Base-by-base conservation (phyloP, 306 rosid genomes). In the Vigna trinervia region DNA sequence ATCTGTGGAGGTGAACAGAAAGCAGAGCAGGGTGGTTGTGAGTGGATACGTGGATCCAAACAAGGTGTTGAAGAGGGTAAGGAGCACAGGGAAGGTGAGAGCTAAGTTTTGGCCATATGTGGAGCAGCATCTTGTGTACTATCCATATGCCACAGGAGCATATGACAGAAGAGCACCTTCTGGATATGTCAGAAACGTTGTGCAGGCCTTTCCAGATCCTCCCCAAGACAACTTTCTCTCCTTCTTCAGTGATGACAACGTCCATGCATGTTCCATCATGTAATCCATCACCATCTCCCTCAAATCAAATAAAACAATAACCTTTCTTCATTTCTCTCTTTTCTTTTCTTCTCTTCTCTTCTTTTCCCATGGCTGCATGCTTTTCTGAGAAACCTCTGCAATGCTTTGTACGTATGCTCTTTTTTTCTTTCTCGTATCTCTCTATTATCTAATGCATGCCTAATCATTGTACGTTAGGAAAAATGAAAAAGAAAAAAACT, bases 51-150 rank as follows among this genome's bases (percentile, higher is more conserved):
- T 94, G 1, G 98, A 94, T 70, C 79, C 97, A 81, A 88, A 82
- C 77, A 91, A 87, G 80, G 98, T 94, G 76, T 77, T 94, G 23
- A 91, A 86, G 66, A 88, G 97, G 74, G 78, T 94, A 4, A 88
- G 64, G 74, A 91, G 97, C 1, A 91, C 94, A 10, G 97, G 98
- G 3, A 91, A 90, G 17, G 72, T 36, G 53, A 81, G 86, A 83
- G 98, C 97, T 12, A 85, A 94, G 4, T 77, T 91, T 50, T 94
- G 98, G 98, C 97, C 97, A 1, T 94, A 91, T 60, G 86, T 94
- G 67, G 96, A 92, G 4, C 97, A 94, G 38, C 94, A 94, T 66
- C 73, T 94, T 1, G 97, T 87, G 15, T 73, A 81, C 45, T 82
- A 86, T 30, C 98, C 98, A 14, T 80, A 84, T 75, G 91, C 77